A percentile compares a stretch with the other conserved stretches of the same genome.
These are phyloP conservation scores for Canavalia ensiformis DNA, from an alignment of 306 rosid species.

Conservation along the genomic window DNA sequence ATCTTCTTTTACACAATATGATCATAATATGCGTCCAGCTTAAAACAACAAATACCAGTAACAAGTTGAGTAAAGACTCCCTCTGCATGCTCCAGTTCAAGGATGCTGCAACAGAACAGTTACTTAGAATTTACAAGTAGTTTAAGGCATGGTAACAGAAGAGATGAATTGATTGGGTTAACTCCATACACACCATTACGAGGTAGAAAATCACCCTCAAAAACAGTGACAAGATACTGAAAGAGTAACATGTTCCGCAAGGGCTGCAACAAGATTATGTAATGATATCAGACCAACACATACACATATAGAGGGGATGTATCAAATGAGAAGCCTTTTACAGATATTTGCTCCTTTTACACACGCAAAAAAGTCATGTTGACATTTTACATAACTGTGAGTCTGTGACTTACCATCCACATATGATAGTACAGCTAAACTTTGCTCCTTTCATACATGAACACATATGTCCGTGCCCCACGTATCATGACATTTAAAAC, in stretches of 20 bases:
- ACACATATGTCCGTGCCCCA: too few species aligned
- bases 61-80: slow-evolving; percentile 80
- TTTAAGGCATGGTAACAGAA: slow-evolving; percentile 29
- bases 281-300: slow-evolving; percentile 16
- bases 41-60: slow-evolving; percentile 67
- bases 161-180: slow-evolving; percentile 37
- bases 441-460: neutral
- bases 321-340: neutral
- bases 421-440: neutral
- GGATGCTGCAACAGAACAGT: slow-evolving; percentile 67
- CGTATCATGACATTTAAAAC: too few species aligned
- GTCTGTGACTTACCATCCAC: neutral
- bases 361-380: too few species aligned
- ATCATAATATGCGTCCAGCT: slow-evolving; percentile 27
- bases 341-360: too few species aligned
- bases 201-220: slow-evolving; percentile 80
- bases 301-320: neutral
- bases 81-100: slow-evolving; percentile 73
- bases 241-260: slow-evolving; percentile 74
- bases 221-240: slow-evolving; percentile 76
- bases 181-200: slow-evolving; percentile 67
- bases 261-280: slow-evolving; percentile 61
- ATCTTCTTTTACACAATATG: slow-evolving; percentile 27
- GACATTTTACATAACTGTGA: too few species aligned
- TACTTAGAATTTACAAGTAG: slow-evolving; percentile 45